Conservation (phyloP, 495 filamentous ascomycete species). For the Penicillium roqueforti region DNA sequence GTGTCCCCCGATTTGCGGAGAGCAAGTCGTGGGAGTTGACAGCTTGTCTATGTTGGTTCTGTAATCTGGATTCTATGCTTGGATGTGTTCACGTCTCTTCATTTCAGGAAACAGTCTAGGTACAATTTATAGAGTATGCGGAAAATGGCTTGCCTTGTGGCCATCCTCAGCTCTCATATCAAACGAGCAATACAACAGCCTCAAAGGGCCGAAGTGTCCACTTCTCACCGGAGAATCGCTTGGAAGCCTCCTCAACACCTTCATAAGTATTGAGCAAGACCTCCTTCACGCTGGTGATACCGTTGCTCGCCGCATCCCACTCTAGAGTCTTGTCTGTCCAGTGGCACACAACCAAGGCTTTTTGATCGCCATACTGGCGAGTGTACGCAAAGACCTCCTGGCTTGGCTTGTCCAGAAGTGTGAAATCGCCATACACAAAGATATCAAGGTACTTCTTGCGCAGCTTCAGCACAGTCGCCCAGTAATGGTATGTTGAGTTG, state of each 20-base stretch:
- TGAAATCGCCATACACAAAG: constrained; percentile 60
- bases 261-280: constrained; percentile 46
- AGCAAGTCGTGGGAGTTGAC: background rate
- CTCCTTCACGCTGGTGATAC: constrained; percentile 26
- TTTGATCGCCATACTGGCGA: constrained; percentile 38
- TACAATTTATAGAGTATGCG: background rate
- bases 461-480: constrained; percentile 48
- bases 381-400: constrained; percentile 48
- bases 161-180: background rate
- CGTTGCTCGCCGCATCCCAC: constrained; percentile 40
- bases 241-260: constrained; percentile 14
- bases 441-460: constrained; percentile 52
- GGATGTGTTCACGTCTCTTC: background rate
- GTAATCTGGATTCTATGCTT: background rate
- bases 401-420: constrained; percentile 42
- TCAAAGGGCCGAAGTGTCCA: constrained; percentile 42
- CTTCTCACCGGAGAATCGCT: constrained; percentile 25
- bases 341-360: constrained; percentile 49
- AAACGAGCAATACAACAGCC: constrained; percentile 32
- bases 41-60: background rate
- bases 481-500: constrained; percentile 49
- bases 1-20: constrained; percentile 14
- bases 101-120: background rate
- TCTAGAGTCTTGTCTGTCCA: constrained; percentile 40
- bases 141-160: no score